Evolutionary conservation across 352 stramenopile species (phyloP), one percentile per base, ranked within the genome.

Genomic region (Phytophthora lateralis): DNA sequence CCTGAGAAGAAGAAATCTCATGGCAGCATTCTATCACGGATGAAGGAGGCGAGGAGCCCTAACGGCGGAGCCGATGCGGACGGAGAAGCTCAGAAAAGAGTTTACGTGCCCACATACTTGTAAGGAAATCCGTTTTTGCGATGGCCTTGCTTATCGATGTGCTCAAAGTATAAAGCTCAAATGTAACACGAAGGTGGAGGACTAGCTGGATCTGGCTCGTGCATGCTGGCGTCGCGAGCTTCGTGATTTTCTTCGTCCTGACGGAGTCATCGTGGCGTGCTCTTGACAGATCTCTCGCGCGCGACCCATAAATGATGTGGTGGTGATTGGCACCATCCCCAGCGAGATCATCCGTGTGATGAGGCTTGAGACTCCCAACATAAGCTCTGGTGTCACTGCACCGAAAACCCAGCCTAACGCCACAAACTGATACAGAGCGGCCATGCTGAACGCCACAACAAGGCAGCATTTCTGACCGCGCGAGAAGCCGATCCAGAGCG

Each of bases 311-410:
- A 88, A 89, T 15, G 77, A 88, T 7, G 73, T 85, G 30, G 80
- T 88, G n/a, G 80, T 88, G 63, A 89, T 83, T 9, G 77, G 80
- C 51, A 89, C 71, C 77, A 89, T 89, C n/a, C 80, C 80, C 29
- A 89, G 65, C 37, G 80, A 88, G 56, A 86, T 86, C 56, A 82
- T 82, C n/a, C 78, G 53, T 24, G 78, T 88, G 59, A 90, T 87
- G 49, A 88, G 72, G 26, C 80, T 88, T 3, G 80, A 90, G 15
- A 88, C 60, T 0, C 74, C 74, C n/a, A 90, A 44, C 59, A 86
- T 82, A 21, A 78, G 47, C 45, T 87, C 78, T 0, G 69, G 51
- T 2, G 78, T 80, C 37, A 90, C 52, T 4, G 54, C 32, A 6
- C 63, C 65, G 9, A 76, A 45, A 38, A 75, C 77, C 77, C 77